These are phyloP conservation scores for Fallopia convolvulus DNA, from an alignment of 148 eudicot species.

Conservation along the genomic window DNA sequence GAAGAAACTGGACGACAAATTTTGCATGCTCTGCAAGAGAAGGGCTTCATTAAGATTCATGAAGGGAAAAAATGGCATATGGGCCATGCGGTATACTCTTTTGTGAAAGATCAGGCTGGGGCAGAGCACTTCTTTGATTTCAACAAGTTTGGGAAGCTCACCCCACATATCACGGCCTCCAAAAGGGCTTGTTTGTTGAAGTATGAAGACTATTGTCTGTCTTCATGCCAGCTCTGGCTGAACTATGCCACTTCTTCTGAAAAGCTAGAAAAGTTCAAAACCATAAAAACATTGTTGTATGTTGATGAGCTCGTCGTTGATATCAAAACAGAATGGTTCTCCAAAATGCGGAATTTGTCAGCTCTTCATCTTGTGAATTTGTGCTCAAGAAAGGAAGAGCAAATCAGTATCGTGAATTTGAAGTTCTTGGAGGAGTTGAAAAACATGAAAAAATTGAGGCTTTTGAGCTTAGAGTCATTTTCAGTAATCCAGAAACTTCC, in stretches of 20 bases:
- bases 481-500: not conserved
- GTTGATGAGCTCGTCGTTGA: not conserved
- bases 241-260: not conserved
- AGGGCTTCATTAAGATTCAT: not conserved
- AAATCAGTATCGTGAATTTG: not conserved
- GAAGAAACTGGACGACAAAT: not conserved
- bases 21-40: not conserved
- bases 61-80: too few relatives aligned
- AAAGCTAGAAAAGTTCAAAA: not conserved
- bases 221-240: not conserved
- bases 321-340: slow-evolving; percentile 1
- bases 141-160: not conserved
- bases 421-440: not conserved
- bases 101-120: not conserved
- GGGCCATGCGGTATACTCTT: too few relatives aligned
- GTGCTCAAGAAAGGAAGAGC: not conserved
- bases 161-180: not conserved
- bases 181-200: not conserved
- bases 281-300: not conserved
- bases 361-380: not conserved
- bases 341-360: not conserved
- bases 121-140: not conserved
- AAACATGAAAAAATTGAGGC: not conserved
- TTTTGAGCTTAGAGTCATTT: not conserved
- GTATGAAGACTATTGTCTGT: not conserved